These are phyloP conservation scores for Acanthamoeba triangularis DNA, from an alignment of 208 protist species.

Conservation along the genomic window DNA sequence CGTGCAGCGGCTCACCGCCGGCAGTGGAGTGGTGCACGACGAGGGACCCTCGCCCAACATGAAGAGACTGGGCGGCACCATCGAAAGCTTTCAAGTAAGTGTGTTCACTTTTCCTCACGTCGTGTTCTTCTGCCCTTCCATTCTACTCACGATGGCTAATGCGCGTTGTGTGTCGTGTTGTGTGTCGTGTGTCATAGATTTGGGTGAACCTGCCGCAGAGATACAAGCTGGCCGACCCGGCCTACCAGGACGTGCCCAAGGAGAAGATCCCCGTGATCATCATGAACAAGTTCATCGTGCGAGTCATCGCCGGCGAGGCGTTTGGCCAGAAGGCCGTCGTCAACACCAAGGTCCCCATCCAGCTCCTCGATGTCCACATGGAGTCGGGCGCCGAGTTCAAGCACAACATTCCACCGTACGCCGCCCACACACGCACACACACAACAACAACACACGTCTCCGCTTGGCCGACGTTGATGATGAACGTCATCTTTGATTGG, in stretches of 20 bases:
- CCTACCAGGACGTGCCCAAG: conserved; percentile 88
- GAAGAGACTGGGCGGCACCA: conserved; percentile 84
- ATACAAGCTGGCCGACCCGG: conserved; percentile 91
- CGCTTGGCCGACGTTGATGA: background rate
- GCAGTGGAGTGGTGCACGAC: conserved; percentile 93
- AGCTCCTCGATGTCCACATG: conserved; percentile 81
- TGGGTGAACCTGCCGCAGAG: conserved; percentile 94
- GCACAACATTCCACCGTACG: conserved; percentile 79
- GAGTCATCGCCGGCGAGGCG: conserved; percentile 86
- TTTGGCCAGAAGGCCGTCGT: conserved; percentile 71
- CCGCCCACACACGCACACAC: background rate
- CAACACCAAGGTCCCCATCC: conserved; percentile 76
- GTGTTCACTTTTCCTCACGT: no score
- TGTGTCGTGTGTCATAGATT: conserved; percentile 86
- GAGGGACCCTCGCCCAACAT: conserved; percentile 91
- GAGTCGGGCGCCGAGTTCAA: conserved; percentile 73
- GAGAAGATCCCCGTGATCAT: conserved; percentile 78
- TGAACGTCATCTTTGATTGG: background rate
- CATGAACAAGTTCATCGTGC: conserved; percentile 68
- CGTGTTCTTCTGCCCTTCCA: background rate
- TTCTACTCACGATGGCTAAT: no score
- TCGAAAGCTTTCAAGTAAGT: conserved; percentile 74
- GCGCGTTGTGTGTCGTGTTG: background rate
- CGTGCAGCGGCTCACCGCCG: conserved; percentile 96
- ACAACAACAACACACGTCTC: background rate